Percentiles rank a stretch among this genome's conserved stretches.
Conservation (phyloP, 768 basidiomycete genomes). For the Termitomyces titanicus region DNA sequence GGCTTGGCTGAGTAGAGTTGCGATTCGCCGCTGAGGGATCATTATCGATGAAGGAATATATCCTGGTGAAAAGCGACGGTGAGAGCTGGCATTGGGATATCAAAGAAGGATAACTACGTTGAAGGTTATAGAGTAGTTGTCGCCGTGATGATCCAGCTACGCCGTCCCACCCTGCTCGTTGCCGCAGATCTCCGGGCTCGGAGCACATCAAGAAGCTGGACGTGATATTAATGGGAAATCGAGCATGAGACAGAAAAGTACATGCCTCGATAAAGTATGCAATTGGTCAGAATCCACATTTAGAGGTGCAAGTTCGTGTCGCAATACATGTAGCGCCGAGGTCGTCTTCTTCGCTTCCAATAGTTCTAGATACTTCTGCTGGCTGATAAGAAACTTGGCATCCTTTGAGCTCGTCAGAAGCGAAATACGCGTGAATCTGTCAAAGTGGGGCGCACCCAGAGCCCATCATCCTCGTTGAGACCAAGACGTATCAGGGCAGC, state of each 20-base stretch:
- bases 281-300: conserved; percentile 77
- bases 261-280: conserved; percentile 84
- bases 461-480: conserved; percentile 60
- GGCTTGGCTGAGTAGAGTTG: conserved; percentile 83
- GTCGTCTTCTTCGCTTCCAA: conserved; percentile 80
- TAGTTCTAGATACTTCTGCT: conserved; percentile 95
- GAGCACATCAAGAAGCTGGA: conserved; percentile 89
- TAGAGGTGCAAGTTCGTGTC: conserved; percentile 84
- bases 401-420: conserved; percentile 41
- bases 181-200: conserved; percentile 76
- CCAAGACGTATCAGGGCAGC: conserved; percentile 64
- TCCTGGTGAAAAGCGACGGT: conserved; percentile 38
- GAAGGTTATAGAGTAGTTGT: conserved; percentile 71
- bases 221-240: conserved; percentile 5
- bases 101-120: conserved; percentile 50
- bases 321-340: conserved; percentile 78
- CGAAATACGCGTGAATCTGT: neutral
- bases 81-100: neutral
- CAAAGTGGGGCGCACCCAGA: conserved; percentile 52
- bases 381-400: conserved; percentile 81
- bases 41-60: conserved; percentile 89
- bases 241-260: conserved; percentile 8
- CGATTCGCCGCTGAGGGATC: conserved; percentile 88
- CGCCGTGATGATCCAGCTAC: conserved; percentile 75
- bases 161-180: conserved; percentile 87